Evolutionary conservation across 2,329 filamentous ascomycete genomes (phyloP).

Genomic region (Venturia aucupariae): DNA sequence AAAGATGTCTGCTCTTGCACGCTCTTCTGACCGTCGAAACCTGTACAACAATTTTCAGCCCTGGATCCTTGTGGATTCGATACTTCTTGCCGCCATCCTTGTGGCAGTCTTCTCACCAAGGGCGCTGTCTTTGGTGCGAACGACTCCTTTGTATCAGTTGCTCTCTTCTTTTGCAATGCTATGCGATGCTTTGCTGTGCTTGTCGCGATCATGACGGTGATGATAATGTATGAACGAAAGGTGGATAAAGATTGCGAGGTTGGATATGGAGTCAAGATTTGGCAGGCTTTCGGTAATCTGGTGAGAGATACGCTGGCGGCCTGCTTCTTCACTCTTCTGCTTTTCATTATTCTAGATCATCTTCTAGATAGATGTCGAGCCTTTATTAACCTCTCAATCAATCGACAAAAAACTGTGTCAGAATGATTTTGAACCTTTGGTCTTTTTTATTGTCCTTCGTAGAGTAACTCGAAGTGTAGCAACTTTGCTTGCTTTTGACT

Average conservation of each 20-base stretch:
- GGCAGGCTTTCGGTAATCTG: background rate
- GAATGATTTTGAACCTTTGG: no score
- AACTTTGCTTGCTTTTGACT: no score
- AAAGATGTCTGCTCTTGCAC: background rate
- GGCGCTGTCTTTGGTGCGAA: background rate
- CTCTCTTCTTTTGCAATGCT: background rate
- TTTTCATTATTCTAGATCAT: conserved; percentile 7
- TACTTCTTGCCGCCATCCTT: background rate
- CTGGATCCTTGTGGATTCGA: background rate
- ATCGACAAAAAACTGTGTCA: background rate
- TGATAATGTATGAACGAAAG: background rate
- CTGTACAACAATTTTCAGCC: background rate
- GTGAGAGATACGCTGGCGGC: conserved; percentile 1
- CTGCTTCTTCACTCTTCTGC: background rate
- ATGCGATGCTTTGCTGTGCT: background rate
- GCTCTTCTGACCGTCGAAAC: background rate
- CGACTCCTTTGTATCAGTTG: background rate
- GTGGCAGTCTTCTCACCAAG: background rate
- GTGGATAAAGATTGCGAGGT: background rate
- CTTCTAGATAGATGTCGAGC: conserved; percentile 3
- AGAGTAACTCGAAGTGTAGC: no score
- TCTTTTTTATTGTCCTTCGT: no score
- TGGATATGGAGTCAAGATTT: background rate
- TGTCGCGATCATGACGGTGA: background rate
- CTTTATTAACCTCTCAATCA: background rate